Conservation (phyloP, 2,329 filamentous ascomycete genomes). For the Fusarium xyrophilum region DNA sequence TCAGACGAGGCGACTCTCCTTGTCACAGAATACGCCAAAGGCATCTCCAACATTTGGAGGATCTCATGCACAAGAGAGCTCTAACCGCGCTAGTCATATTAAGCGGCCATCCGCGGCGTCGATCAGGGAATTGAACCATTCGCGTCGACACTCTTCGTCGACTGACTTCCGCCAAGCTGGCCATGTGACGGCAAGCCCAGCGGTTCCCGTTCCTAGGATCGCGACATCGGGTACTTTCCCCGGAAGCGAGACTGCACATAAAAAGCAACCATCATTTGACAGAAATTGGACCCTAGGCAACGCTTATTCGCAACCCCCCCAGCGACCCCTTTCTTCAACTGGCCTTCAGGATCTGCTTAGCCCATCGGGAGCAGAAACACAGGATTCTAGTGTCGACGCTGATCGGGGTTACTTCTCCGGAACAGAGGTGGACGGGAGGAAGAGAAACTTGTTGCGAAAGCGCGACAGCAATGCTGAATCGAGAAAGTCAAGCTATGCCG, state of each 20-base stretch:
- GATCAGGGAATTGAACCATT: constrained; percentile 81
- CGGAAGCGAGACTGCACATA: constrained; percentile 55
- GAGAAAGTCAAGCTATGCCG: constrained; percentile 76
- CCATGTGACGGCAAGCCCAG: constrained; percentile 31
- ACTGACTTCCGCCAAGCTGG: constrained; percentile 69
- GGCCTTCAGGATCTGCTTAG: constrained; percentile 56
- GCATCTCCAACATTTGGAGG: constrained; percentile 53
- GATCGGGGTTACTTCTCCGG: constrained; percentile 95
- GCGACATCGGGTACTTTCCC: constrained; percentile 53
- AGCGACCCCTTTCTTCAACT: constrained; percentile 61
- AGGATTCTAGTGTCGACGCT: constrained; percentile 65
- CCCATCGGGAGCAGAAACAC: constrained; percentile 49
- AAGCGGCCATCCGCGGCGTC: constrained; percentile 80
- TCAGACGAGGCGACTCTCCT: constrained; percentile 57
- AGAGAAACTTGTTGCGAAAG: constrained; percentile 82
- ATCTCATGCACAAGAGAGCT: constrained; percentile 54
- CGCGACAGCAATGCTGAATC: constrained; percentile 70
- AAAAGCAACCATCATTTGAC: constrained; percentile 74
- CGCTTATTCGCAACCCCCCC: constrained; percentile 51
- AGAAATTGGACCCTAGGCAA: constrained; percentile 71
- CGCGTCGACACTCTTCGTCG: constrained; percentile 80
- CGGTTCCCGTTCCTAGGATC: constrained; percentile 49
- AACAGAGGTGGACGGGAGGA: constrained; percentile 78
- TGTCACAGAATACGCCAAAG: constrained; percentile 56
- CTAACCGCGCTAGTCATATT: constrained; percentile 56